Evolutionary conservation across 2,329 filamentous ascomycete species (phyloP).

Genomic region (Arthrinium phaeospermum): DNA sequence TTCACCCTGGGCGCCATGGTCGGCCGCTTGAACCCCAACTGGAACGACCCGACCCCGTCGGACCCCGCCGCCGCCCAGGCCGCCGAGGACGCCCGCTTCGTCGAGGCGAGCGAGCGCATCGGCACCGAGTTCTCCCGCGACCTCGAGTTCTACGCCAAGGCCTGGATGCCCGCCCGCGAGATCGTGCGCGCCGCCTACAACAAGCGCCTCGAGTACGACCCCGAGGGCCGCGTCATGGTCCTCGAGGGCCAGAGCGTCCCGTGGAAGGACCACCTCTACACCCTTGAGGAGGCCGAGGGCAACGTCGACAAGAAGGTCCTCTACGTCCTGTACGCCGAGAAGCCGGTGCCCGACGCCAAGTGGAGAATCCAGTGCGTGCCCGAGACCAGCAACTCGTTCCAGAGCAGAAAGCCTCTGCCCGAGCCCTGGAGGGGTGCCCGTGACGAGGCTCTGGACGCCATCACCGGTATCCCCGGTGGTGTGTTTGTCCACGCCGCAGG

Average conservation of each 20-base stretch:
- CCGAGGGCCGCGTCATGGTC: conserved; percentile 80
- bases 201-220: conserved; percentile 69
- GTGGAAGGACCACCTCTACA: conserved; percentile 97
- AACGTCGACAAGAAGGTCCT: conserved; percentile 64
- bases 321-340: conserved; percentile 93
- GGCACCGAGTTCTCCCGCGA: conserved; percentile 87
- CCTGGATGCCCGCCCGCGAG: conserved; percentile 87
- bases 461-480: conserved; percentile 72
- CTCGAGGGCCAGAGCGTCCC: conserved; percentile 79
- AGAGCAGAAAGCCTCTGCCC: conserved; percentile 89
- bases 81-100: conserved; percentile 82
- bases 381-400: conserved; percentile 81
- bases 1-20: conserved; percentile 88
- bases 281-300: conserved; percentile 68
- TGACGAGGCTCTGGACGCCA: conserved; percentile 80
- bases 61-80: conserved; percentile 67
- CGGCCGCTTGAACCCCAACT: conserved; percentile 77
- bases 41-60: conserved; percentile 69
- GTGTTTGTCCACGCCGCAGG: conserved; percentile 95
- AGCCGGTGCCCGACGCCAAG: conserved; percentile 73
- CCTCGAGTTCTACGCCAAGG: conserved; percentile 73
- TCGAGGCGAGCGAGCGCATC: conserved; percentile 78
- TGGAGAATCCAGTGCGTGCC: conserved; percentile 97
- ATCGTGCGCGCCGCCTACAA: conserved; percentile 79
- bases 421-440: conserved; percentile 91